Base-by-base conservation (phyloP, 2,329 filamentous ascomycete genomes). In the Ophiostoma ips region DNA sequence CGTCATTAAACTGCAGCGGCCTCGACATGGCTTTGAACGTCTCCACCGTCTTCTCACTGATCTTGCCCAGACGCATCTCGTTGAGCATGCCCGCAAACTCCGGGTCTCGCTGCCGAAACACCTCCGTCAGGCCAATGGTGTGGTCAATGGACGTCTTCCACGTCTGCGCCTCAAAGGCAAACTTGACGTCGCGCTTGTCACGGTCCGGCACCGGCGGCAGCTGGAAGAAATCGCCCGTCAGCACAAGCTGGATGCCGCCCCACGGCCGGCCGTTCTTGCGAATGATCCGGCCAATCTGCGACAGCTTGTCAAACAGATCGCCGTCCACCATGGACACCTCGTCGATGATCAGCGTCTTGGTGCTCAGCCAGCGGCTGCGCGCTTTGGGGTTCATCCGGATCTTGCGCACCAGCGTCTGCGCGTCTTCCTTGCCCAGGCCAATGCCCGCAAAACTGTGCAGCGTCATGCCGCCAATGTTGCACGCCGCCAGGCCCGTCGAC, bases 301-400 rank as follows among this genome's bases (percentile, higher is more conserved):
- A 88, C 16, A 98, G 75, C 64, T 98, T 98, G 69, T 98, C 92
- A 57, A 96, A 98, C 0, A 98, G 72, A 33, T 95, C 89, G 1
- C 87, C 92, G 59, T 98, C 92, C 5, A 98, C 89, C 94, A 98
- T 98, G 12, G 92, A 96, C 3, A 98, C 82, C 63, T 98, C 92
- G 65, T 98, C 92, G 58, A 98, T 78, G 57, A 98, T 75, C 21
- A 98, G 75, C 12, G 87, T 79, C 61, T 89, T 94, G 0, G 88
- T 94, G 51, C 81, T 79, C 56, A 94, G 68, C 94, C 94, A 98
- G 37, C 90, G 78, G 55, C 80, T 83, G 62, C 85, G 90, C 19
- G 88, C 87, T 63, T 95, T 96, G 16, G 77, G 73, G 57, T 96
- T 95, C 52, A 81, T 78, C 58, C 85, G 83, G 58, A 98, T 87